Conservation (phyloP, 495 filamentous ascomycete genomes). For the Aspergillus leporis region DNA sequence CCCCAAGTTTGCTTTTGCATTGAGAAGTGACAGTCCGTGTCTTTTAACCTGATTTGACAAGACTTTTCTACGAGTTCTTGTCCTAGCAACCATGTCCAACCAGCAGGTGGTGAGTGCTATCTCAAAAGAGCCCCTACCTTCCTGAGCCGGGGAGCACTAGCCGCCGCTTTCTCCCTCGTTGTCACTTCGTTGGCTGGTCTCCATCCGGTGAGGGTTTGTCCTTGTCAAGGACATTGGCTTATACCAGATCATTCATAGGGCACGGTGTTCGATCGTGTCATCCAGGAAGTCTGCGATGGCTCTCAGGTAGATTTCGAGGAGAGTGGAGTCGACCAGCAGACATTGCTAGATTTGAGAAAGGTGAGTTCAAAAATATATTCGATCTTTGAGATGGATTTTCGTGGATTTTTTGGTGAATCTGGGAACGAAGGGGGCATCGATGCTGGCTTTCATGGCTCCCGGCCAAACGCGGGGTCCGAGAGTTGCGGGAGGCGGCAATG, state of each 20-base stretch:
- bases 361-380: constrained; percentile 52
- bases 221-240: constrained; percentile 29
- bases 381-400: constrained; percentile 14
- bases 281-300: constrained; percentile 83
- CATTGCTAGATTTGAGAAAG: constrained; percentile 78
- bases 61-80: constrained; percentile 12
- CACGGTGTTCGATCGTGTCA: constrained; percentile 81
- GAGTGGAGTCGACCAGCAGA: constrained; percentile 82
- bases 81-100: constrained; percentile 56
- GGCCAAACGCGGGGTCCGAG: constrained; percentile 36
- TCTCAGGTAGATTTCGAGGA: constrained; percentile 97
- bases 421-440: neutral
- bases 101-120: constrained; percentile 61
- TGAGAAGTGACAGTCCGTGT: neutral
- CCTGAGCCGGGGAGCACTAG: constrained; percentile 7
- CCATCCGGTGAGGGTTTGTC: neutral
- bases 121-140: constrained; percentile 24
- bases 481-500: constrained; percentile 39
- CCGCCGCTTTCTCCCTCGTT: neutral
- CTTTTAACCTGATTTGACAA: constrained; percentile 10
- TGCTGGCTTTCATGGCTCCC: constrained; percentile 14
- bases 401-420: constrained; percentile 13
- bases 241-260: constrained; percentile 57
- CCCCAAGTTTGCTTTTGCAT: constrained; percentile 5
- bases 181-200: neutral